Evolutionary conservation across 495 filamentous ascomycete genomes (phyloP).

Genomic region (Geopyxis carbonaria): DNA sequence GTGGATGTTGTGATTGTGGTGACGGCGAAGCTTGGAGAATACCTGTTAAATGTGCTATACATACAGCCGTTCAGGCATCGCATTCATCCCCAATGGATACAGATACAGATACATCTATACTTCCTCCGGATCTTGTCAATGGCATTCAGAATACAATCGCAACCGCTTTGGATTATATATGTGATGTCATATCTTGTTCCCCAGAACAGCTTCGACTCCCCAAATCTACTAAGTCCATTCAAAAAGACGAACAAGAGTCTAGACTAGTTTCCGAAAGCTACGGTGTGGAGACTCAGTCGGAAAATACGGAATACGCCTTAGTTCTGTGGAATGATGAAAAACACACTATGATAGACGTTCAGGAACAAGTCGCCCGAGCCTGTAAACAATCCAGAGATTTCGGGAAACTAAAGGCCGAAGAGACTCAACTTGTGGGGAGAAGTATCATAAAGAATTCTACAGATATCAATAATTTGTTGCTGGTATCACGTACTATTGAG

Average conservation of each 20-base stretch:
- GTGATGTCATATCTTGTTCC: conserved; percentile 92
- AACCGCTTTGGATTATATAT: conserved; percentile 76
- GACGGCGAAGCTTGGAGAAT: conserved; percentile 82
- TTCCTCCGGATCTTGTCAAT: conserved; percentile 57
- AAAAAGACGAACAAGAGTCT: conserved; percentile 63
- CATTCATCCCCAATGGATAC: conserved; percentile 36
- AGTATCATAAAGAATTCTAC: conserved; percentile 61
- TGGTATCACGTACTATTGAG: conserved; percentile 67
- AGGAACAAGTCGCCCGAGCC: conserved; percentile 73
- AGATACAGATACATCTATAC: conserved; percentile 15
- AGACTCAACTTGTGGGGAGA: conserved; percentile 72
- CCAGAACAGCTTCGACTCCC: conserved; percentile 79
- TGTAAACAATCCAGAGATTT: conserved; percentile 55
- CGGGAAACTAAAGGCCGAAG: conserved; percentile 58
- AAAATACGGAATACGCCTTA: conserved; percentile 57
- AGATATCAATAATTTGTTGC: conserved; percentile 53
- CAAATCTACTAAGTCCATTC: conserved; percentile 64
- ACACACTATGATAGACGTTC: conserved; percentile 83
- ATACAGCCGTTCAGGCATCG: conserved; percentile 42
- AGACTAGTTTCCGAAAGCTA: conserved; percentile 60
- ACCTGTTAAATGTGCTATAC: conserved; percentile 84
- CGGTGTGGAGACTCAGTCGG: conserved; percentile 38
- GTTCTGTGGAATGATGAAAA: conserved; percentile 98
- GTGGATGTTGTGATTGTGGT: conserved; percentile 92
- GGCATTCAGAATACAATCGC: conserved; percentile 71